Percentiles rank a stretch among this genome's conserved stretches.
These are phyloP conservation scores for Poterioochromonas sp. DNA, from an alignment of 352 stramenopile genomes.

Conservation along the genomic window DNA sequence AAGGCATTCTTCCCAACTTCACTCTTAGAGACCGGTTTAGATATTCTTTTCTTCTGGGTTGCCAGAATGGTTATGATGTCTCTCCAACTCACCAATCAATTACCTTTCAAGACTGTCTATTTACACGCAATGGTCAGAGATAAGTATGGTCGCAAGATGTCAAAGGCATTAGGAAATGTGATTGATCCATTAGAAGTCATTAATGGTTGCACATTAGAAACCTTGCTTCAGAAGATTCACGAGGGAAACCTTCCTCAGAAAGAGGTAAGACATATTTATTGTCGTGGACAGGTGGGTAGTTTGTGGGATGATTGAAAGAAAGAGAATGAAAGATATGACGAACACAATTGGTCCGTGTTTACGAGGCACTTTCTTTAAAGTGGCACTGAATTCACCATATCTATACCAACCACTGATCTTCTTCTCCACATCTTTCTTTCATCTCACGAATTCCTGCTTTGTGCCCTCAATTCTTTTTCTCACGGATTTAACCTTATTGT, in stretches of 20 bases:
- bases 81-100: constrained; percentile 79
- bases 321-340: constrained; percentile 22
- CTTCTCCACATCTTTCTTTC: neutral
- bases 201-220: constrained; percentile 82
- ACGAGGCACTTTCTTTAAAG: neutral
- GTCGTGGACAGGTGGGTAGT: neutral
- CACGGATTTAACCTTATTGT: neutral
- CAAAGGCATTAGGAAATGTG: constrained; percentile 98
- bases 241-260: constrained; percentile 89
- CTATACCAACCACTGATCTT: neutral
- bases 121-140: constrained; percentile 99
- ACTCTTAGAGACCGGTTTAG: constrained; percentile 84
- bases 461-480: neutral
- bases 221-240: constrained; percentile 80
- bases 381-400: constrained; percentile 15
- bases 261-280: constrained; percentile 62
- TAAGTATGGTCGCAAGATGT: constrained; percentile 99
- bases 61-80: constrained; percentile 99
- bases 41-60: constrained; percentile 99
- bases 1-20: constrained; percentile 69
- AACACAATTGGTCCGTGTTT: constrained; percentile 27
- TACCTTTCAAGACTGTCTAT: constrained; percentile 97
- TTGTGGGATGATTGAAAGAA: too few species aligned
- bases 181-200: constrained; percentile 98
- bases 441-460: neutral